Evolutionary conservation across 371 early-diverging fungal genomes (phyloP).

Genomic region (Mucor sp.): DNA sequence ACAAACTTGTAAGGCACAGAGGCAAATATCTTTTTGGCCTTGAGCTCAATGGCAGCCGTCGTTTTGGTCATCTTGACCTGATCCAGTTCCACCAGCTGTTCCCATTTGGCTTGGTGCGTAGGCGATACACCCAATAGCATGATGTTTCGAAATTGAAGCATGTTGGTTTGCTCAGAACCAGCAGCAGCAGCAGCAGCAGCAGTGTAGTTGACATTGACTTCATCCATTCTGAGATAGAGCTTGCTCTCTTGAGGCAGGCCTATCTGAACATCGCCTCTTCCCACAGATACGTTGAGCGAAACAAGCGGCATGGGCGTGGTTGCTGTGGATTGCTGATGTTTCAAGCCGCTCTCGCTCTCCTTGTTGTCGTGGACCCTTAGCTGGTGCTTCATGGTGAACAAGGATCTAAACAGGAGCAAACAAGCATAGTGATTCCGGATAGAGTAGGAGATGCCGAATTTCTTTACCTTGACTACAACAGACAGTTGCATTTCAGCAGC

Average conservation of each 20-base stretch:
- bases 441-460: slow-evolving; percentile 15
- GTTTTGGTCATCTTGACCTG: not conserved
- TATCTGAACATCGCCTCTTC: slow-evolving; percentile 12
- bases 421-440: slow-evolving; percentile 18
- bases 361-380: not conserved
- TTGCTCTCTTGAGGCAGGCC: not conserved
- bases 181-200: too few species aligned
- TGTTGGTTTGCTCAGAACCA: not conserved
- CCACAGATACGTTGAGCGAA: not conserved
- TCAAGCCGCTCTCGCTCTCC: not conserved
- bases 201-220: not conserved
- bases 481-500: not conserved
- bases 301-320: not conserved
- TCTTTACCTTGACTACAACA: slow-evolving; percentile 5
- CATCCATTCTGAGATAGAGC: slow-evolving; percentile 17
- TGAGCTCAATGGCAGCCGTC: not conserved
- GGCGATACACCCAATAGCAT: slow-evolving; percentile 14
- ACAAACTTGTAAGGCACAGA: slow-evolving; percentile 27
- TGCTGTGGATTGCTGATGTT: not conserved
- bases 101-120: slow-evolving; percentile 1
- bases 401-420: slow-evolving; percentile 3
- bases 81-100: slow-evolving; percentile 11
- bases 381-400: not conserved
- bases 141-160: slow-evolving; percentile 3
- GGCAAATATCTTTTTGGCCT: slow-evolving; percentile 5